Conservation (phyloP, 352 stramenopile genomes). For the Discostella stelligera region DNA sequence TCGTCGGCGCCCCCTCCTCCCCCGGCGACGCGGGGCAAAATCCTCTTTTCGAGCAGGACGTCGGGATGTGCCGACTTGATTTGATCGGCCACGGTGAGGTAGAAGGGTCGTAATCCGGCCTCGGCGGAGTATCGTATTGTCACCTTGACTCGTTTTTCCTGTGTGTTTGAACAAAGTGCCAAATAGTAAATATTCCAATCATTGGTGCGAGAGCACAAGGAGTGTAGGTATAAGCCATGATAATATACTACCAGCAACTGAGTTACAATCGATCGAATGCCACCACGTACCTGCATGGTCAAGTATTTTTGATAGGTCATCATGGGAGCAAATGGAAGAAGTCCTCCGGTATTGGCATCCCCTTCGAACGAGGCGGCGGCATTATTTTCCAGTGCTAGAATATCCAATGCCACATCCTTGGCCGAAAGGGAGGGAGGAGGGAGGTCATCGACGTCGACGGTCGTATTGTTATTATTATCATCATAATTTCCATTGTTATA, state of each 20-base stretch:
- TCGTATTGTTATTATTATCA: too few species aligned
- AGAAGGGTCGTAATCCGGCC: conserved; percentile 71
- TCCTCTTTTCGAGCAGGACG: conserved; percentile 64
- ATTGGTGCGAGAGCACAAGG: background rate
- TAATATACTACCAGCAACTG: background rate
- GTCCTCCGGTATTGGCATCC: background rate
- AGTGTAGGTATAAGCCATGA: background rate
- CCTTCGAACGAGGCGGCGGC: too few species aligned
- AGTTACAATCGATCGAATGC: conserved; percentile 2
- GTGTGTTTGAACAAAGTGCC: background rate
- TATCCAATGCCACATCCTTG: conserved; percentile 5
- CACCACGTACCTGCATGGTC: conserved; percentile 68
- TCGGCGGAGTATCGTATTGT: conserved; percentile 67
- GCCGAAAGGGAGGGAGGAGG: background rate
- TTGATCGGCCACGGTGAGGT: conserved; percentile 71
- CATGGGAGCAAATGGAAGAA: conserved; percentile 52
- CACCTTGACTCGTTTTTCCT: conserved; percentile 72
- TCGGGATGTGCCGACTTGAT: conserved; percentile 70
- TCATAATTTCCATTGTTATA: too few species aligned
- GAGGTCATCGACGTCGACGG: too few species aligned
- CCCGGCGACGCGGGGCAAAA: conserved; percentile 41
- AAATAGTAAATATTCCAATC: background rate
- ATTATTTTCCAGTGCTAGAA: conserved; percentile 19
- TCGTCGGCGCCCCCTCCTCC: conserved; percentile 29
- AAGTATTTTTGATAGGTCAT: conserved; percentile 74